phyloP scores from a whole-genome alignment of 331 rosid species.

The Pyracantha coccinea region DNA sequence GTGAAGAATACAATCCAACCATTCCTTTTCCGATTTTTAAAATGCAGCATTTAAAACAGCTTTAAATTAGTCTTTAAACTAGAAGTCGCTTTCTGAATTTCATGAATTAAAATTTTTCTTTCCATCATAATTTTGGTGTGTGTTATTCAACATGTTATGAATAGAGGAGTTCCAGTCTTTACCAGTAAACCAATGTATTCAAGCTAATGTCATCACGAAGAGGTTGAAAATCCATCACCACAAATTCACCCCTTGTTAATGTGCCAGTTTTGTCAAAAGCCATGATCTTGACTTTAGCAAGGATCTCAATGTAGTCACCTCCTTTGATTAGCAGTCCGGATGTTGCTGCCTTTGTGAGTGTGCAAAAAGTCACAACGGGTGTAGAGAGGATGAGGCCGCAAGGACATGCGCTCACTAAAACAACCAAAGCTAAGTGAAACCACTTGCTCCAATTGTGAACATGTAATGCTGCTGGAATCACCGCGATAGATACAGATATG shows the following conservation, averaged over 20 bases:
- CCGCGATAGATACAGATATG: constrained; percentile 45
- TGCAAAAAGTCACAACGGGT: constrained; percentile 86
- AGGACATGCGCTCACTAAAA: constrained; percentile 86
- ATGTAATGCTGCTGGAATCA: constrained; percentile 45
- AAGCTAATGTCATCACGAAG: constrained; percentile 51
- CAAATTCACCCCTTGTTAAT: constrained; percentile 79
- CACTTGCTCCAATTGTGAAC: constrained; percentile 43
- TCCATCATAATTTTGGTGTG: neutral
- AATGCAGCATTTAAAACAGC: too few species aligned
- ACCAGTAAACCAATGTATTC: constrained; percentile 70
- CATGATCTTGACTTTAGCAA: constrained; percentile 58
- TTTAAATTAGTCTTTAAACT: too few species aligned
- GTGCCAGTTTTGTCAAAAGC: constrained; percentile 98
- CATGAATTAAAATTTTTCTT: too few species aligned
- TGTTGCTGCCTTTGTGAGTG: constrained; percentile 77
- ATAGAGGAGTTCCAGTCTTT: neutral
- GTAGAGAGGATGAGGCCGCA: constrained; percentile 90
- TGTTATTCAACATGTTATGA: neutral
- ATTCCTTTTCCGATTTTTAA: too few species aligned
- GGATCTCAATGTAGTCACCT: constrained; percentile 67
- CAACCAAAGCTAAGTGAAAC: constrained; percentile 80
- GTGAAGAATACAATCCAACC: too few species aligned
- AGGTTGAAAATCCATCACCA: constrained; percentile 50
- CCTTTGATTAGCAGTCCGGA: constrained; percentile 91
- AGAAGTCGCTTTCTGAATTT: too few species aligned